Evolutionary conservation across 2,329 filamentous ascomycete species (phyloP), one percentile per base, ranked within the genome.

Genomic region (Myriosclerotinia curreyana): DNA sequence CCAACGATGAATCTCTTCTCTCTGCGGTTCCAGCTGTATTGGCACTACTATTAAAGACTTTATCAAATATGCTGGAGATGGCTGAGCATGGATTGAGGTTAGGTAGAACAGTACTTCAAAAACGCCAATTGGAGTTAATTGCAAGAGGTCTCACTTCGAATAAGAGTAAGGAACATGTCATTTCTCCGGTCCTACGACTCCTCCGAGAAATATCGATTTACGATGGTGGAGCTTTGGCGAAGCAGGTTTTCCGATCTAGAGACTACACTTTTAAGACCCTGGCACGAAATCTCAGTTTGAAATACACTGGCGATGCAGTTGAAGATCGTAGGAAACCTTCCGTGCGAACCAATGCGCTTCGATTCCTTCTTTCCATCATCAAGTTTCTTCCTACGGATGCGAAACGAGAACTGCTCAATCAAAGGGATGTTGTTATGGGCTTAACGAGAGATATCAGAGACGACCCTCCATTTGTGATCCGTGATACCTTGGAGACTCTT

Each of bases 131-230:
- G 67, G 91, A 93, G 70, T 83, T 96, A 3, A 78, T 98, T 31
- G 87, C 91, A 40, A 87, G 88, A 66, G 92, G 91, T 66, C 78
- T 98, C 22, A 88, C 90, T 4, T 86, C 91, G 0, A 88, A 90
- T 31, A 93, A 92, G 75, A 83, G 86, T 55, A 96, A 96, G 73
- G 92, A 92, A 48, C 92, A 91, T 75, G 80, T 98, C 65, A 93
- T 97, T 66, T 95, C 92, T 3, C 94, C 95, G 0, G 93, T 90
- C 31, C 79, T 99, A 65, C 87, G 94, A 64, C 79, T 99, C 60
- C 82, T 99, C 66, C 90, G 88, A 60, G 94, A 99, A 77, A 83
- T 93, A n/a, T 85, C 91, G 20, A 86, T 82, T 62, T 89, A 96
- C 68, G 93, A 98, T 76, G 92, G 92, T 20, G 96, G 95, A 17